Base-by-base conservation (phyloP, 352 stramenopile species). In the Peronosclerospora sorghi region DNA sequence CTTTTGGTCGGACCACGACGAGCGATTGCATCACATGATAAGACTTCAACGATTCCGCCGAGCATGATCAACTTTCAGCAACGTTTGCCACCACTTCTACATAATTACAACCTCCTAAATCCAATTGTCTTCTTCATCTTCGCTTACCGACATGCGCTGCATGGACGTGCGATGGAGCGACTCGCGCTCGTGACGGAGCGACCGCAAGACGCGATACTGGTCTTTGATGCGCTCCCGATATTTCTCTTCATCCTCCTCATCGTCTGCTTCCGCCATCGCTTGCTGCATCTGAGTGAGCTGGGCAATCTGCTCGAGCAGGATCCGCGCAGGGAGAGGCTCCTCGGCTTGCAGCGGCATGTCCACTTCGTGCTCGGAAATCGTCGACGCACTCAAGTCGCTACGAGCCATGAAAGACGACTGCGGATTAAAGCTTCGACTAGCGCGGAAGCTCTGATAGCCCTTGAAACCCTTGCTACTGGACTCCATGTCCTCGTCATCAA, bases 151-250 rank as follows among this genome's bases (percentile, higher is more conserved):
- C n/a, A 38, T 38, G 6, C 43, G n/a, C n/a, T n/a, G n/a, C n/a
- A n/a, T n/a, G n/a, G n/a, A n/a, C n/a, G n/a, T n/a, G n/a, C n/a
- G n/a, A n/a, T n/a, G n/a, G n/a, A n/a, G n/a, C n/a, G n/a, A n/a
- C n/a, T n/a, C n/a, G n/a, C n/a, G n/a, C n/a, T n/a, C n/a, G n/a
- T n/a, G n/a, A n/a, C n/a, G n/a, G 45, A 81, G 66, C 19, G 57
- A 60, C 20, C 55, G 69, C 17, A 81, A 42, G 36, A 74, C 35
- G 9, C 62, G 59, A 41, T 81, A 81, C 41, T 81, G 69, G 18
- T 78, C 63, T 37, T 81, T 81, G 24, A 81, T 74, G 10, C 63
- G 69, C 27, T 55, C 45, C 20, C 63, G 68, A 38, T 62, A 69
- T 48, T 73, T 64, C 4, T 73, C 64, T 46, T 71, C 66, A 15